phyloP scores from a whole-genome alignment of 2,329 filamentous ascomycete species.

The Talaromyces sp. region DNA sequence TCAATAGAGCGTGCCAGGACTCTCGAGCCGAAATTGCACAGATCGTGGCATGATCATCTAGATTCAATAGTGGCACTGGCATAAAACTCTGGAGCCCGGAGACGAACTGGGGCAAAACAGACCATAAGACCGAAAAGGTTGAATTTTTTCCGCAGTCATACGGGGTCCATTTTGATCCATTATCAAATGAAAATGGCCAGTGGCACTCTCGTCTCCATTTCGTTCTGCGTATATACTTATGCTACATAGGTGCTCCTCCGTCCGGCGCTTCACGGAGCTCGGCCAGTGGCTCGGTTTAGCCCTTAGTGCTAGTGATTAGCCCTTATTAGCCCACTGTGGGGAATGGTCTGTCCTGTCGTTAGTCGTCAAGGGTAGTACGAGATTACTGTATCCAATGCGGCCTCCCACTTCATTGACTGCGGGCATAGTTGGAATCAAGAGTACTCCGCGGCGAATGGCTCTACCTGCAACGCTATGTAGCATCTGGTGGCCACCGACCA shows the following conservation, averaged over 20 bases:
- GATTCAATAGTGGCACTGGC: neutral
- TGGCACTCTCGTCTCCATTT: slow-evolving; percentile 1
- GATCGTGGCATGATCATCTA: neutral
- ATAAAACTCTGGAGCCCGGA: neutral
- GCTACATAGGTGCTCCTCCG: neutral
- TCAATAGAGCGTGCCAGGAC: neutral
- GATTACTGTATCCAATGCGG: neutral
- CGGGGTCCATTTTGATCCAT: slow-evolving; percentile 3
- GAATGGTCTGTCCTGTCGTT: neutral
- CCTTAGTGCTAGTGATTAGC: slow-evolving; percentile 4
- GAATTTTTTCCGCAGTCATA: neutral
- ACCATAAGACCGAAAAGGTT: neutral
- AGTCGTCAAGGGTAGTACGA: neutral
- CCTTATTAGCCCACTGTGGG: slow-evolving; percentile 8
- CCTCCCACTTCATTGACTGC: neutral
- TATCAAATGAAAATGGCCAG: neutral
- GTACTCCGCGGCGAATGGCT: neutral
- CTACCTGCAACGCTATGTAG: neutral
- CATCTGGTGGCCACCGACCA: neutral
- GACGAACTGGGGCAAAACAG: slow-evolving; percentile 1
- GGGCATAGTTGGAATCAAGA: neutral
- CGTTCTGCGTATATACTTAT: neutral
- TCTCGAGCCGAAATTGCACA: neutral
- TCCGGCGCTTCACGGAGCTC: slow-evolving; percentile 9
- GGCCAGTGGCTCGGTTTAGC: slow-evolving; percentile 7